Evolutionary conservation across 1,284 basidiomycete genomes (phyloP).

Genomic region (Singerocomus inundabilis): DNA sequence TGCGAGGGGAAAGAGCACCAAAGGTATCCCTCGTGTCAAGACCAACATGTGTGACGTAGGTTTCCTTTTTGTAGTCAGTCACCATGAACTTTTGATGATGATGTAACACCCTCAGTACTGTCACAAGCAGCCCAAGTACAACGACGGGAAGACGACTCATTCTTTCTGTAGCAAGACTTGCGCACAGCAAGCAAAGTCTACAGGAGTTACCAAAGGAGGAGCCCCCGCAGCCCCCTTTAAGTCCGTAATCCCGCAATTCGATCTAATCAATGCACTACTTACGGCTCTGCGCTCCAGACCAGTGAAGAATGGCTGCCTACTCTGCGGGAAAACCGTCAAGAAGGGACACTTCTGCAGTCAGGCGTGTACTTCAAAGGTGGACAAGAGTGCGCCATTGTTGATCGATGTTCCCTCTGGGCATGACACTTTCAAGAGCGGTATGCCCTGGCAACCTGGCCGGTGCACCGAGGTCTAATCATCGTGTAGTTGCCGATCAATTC

Average conservation of each 20-base stretch:
- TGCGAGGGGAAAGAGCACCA: conserved; percentile 24
- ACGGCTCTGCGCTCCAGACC: conserved; percentile 49
- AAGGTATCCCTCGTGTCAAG: conserved; percentile 21
- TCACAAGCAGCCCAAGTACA: conserved; percentile 51
- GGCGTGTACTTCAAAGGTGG: conserved; percentile 50
- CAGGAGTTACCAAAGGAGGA: conserved; percentile 28
- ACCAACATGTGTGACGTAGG: conserved; percentile 34
- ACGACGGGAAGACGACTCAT: conserved; percentile 51
- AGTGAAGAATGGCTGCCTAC: conserved; percentile 50
- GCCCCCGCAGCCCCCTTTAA: conserved; percentile 29
- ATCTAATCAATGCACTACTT: conserved; percentile 43
- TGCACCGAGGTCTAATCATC: conserved; percentile 8
- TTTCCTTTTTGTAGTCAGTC: conserved; percentile 4
- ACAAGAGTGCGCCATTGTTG: conserved; percentile 50
- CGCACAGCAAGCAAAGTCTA: conserved; percentile 43
- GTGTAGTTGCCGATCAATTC: conserved; percentile 59
- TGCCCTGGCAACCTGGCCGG: conserved; percentile 16
- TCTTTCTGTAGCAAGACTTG: conserved; percentile 60
- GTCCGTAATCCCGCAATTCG: conserved; percentile 26
- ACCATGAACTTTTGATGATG: conserved; percentile 4
- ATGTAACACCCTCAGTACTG: conserved; percentile 36
- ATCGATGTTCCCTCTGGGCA: conserved; percentile 59
- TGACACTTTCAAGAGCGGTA: conserved; percentile 61
- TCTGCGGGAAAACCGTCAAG: conserved; percentile 55
- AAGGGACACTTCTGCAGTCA: conserved; percentile 59